Evolutionary conservation across 805 yeast genomes (phyloP).

Genomic region (Ogataea henricii): DNA sequence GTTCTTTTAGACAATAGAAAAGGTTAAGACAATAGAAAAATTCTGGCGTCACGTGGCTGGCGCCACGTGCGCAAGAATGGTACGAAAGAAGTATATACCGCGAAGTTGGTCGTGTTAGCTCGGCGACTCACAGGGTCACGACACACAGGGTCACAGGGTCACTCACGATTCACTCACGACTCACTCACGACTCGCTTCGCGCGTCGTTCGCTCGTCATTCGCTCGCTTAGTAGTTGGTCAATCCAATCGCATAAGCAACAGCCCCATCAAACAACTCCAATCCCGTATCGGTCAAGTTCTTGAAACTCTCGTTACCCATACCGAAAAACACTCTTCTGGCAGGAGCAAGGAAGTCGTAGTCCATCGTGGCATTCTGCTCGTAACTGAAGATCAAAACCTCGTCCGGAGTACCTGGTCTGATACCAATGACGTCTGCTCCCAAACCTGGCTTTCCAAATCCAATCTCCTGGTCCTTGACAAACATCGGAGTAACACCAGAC

Average conservation of each 20-base stretch:
- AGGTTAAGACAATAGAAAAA: not conserved
- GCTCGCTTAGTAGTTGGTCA: constrained; percentile 1
- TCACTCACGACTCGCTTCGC: no score
- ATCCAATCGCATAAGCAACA: constrained; percentile 1
- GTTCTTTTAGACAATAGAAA: constrained; percentile 3
- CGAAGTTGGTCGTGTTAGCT: no score
- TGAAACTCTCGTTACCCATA: constrained; percentile 1
- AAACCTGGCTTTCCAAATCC: constrained; percentile 5
- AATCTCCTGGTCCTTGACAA: not conserved
- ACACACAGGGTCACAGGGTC: no score
- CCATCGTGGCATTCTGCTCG: constrained; percentile 7
- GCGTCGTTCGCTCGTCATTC: no score
- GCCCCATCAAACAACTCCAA: constrained; percentile 4
- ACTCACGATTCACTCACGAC: no score
- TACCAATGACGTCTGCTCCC: constrained; percentile 6
- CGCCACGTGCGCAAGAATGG: no score
- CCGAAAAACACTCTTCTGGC: constrained; percentile 7
- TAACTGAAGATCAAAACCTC: constrained; percentile 3
- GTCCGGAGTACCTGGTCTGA: constrained; percentile 8
- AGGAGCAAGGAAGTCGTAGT: constrained; percentile 7
- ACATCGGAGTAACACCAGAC: constrained; percentile 1
- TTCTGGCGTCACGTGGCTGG: no score
- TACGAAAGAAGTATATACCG: no score
- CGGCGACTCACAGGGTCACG: no score
- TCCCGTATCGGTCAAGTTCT: constrained; percentile 3